Base-by-base conservation (phyloP, 1,284 basidiomycete genomes). In the Boletellus dicymbophilus region DNA sequence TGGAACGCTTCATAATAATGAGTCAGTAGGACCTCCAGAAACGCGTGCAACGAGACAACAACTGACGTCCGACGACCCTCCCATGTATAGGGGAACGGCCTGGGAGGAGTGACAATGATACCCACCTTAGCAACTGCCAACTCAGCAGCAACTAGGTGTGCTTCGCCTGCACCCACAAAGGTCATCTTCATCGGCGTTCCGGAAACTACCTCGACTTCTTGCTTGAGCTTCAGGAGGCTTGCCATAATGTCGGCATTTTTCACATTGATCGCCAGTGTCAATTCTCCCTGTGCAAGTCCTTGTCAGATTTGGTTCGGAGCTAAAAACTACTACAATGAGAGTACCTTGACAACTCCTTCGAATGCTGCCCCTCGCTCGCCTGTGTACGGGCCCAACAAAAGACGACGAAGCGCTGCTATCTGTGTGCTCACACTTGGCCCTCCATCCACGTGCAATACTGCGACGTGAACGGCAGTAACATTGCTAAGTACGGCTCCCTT, bases 201-300 rank as follows among this genome's bases (percentile, higher is more conserved):
- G 18, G 55, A 63, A 12, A 61, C 58, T 0, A 58, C 57, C 53
- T 92, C 89, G 16, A 90, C 77, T 56, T 92, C 84, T 53, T 76
- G 74, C 76, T 93, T 93, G 51, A 96, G 74, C 15, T 77, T 67
- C 30, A 96, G 70, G 16, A 96, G 69, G 9, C 88, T 84, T 0
- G 88, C 86, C 44, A 95, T 94, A 40, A 87, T 73, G 67, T 95
- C 89, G 11, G 88, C 89, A 49, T 78, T 81, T 56, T 78, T 69
- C 0, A 77, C 77, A 2, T 77, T 69, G 20, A 88, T 70, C 3
- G 87, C 80, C 37, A 90, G 63, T 10, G 83, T 78, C 13, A 82
- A 52, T 30, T 73, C 58, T 26, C 85, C 81, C 68, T 78, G 47
- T 37, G 7, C 28, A 18, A 21, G 6, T 25, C 34, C n/a, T 9